A percentile compares a stretch with the other conserved stretches of the same genome.
These are phyloP conservation scores for Populus hybrid DNA, from an alignment of 441 rosid species.

Conservation along the genomic window DNA sequence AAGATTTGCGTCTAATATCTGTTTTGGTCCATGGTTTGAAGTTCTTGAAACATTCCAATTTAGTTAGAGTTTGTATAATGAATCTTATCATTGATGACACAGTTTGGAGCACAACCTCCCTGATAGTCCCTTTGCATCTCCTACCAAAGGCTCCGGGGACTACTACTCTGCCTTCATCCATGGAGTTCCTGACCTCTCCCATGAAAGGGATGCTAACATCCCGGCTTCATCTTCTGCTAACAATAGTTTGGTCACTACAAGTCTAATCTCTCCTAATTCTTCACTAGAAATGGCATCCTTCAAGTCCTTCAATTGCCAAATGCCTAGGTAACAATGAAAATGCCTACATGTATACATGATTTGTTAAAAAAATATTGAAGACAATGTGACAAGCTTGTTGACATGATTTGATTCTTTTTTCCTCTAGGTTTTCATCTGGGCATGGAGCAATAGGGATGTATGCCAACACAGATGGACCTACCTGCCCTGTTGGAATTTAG, in stretches of 20 bases:
- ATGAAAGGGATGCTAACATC: constrained; percentile 37
- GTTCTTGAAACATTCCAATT: not conserved
- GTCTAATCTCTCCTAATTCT: constrained; percentile 31
- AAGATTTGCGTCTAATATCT: not conserved
- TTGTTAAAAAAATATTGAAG: not conserved
- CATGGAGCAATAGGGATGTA: constrained; percentile 61
- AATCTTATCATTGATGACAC: constrained; percentile 24
- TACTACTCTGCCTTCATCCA: constrained; percentile 31
- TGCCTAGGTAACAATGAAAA: constrained; percentile 48
- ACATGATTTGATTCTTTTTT: not conserved
- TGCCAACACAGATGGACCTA: constrained; percentile 69
- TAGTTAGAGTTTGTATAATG: not conserved
- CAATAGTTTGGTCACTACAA: constrained; percentile 28
- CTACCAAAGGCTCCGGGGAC: constrained; percentile 38
- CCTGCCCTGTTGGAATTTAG: constrained; percentile 83
- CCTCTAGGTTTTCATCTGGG: constrained; percentile 54
- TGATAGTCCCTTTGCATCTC: constrained; percentile 66
- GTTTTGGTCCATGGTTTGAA: not conserved
- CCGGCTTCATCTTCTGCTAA: constrained; percentile 30
- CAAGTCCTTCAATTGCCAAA: constrained; percentile 64
- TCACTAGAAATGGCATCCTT: constrained; percentile 50
- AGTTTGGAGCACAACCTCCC: constrained; percentile 75
- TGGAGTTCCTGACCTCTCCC: constrained; percentile 13
- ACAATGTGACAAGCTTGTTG: not conserved
- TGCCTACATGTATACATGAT: not conserved